Conservation (phyloP, 129 eudicot species). For the Solidago caesia region DNA sequence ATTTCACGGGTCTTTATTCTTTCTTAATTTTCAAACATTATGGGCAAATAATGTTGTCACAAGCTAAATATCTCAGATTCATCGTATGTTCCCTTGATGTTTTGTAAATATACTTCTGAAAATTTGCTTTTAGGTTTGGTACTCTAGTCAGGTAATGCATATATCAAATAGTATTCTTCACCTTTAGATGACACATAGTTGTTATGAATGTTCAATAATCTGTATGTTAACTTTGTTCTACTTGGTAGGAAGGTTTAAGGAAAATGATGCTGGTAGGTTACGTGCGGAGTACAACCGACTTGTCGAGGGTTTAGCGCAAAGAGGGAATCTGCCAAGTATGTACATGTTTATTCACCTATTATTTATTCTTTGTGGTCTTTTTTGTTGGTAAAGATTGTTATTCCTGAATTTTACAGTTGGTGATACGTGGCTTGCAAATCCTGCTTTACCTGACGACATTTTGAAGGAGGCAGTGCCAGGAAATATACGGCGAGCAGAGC, state of each 20-base stretch:
- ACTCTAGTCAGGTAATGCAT: background rate
- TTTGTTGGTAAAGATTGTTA: conserved; percentile 1
- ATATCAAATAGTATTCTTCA: conserved; percentile 1
- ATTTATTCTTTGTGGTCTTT: background rate
- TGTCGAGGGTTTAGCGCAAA: conserved; percentile 89
- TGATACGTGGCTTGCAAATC: conserved; percentile 93
- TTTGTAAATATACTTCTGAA: conserved; percentile 8
- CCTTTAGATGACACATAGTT: background rate
- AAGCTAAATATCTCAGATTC: background rate
- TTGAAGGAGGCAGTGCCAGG: conserved; percentile 97
- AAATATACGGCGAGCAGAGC: conserved; percentile 90
- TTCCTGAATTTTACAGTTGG: conserved; percentile 41
- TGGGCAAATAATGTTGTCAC: background rate
- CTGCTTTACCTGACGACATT: conserved; percentile 90
- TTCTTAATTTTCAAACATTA: background rate
- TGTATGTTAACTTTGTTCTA: conserved; percentile 40
- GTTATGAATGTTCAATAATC: conserved; percentile 15
- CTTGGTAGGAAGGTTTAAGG: conserved; percentile 99
- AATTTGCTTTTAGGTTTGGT: background rate
- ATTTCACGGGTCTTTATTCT: too few relatives aligned
- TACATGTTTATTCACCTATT: conserved; percentile 10
- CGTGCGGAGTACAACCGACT: conserved; percentile 95
- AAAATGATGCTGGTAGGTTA: conserved; percentile 85
- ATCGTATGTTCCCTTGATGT: background rate
- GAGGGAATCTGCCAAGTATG: conserved; percentile 84